These are phyloP conservation scores for Teunomyces cretensis DNA, from an alignment of 805 yeast species.

Conservation along the genomic window DNA sequence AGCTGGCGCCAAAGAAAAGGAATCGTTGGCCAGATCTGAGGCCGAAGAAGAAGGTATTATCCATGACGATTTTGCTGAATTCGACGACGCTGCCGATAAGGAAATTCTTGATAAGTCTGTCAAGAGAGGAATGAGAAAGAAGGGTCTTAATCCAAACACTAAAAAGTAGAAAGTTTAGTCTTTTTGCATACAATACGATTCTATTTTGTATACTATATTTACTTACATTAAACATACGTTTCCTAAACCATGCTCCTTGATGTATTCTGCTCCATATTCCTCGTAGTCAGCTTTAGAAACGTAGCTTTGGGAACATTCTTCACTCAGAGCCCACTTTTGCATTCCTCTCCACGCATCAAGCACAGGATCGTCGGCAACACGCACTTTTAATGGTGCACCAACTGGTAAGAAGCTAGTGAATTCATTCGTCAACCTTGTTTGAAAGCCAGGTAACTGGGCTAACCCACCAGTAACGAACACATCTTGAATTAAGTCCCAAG, in stretches of 20 bases:
- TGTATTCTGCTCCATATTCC: constrained; percentile 87
- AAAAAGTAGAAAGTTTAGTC: constrained; percentile 15
- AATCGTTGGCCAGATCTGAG: constrained; percentile 75
- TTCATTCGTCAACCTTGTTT: constrained; percentile 66
- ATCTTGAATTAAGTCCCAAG: constrained; percentile 54
- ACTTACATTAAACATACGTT: constrained; percentile 42
- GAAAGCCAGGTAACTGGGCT: constrained; percentile 62
- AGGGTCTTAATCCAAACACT: constrained; percentile 68
- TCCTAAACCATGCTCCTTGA: constrained; percentile 82
- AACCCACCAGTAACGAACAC: constrained; percentile 88
- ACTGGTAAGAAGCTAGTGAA: constrained; percentile 70
- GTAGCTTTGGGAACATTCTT: constrained; percentile 45
- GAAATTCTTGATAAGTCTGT: constrained; percentile 68
- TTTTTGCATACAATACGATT: not conserved
- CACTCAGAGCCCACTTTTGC: constrained; percentile 69
- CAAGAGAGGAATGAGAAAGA: constrained; percentile 62
- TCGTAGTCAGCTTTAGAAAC: constrained; percentile 74
- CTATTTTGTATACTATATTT: constrained; percentile 9
- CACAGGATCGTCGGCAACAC: constrained; percentile 64
- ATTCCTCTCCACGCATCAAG: constrained; percentile 94
- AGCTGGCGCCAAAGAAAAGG: constrained; percentile 88
- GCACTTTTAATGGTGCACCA: constrained; percentile 58
- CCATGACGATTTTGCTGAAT: constrained; percentile 80
- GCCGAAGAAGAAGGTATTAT: constrained; percentile 80
- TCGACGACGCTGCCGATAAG: constrained; percentile 74